A percentile compares a stretch with the other conserved stretches of the same genome.
These are phyloP conservation scores for Fusarium nisikadoi DNA, from an alignment of 2,329 filamentous ascomycete genomes.

Conservation along the genomic window DNA sequence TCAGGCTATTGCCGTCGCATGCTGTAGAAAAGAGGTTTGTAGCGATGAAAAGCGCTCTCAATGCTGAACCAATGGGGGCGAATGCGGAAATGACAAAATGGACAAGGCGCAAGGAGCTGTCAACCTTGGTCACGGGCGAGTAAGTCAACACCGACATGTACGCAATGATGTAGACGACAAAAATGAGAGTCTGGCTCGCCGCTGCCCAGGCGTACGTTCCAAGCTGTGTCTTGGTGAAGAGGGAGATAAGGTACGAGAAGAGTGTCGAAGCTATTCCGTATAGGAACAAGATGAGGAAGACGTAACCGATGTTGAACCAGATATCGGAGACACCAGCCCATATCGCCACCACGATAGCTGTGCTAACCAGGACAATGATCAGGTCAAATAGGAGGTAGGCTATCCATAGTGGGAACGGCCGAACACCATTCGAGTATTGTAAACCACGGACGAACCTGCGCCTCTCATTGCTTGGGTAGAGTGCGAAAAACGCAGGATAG, in stretches of 20 bases:
- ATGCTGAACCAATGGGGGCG: slow-evolving; percentile 80
- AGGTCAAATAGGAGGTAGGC: slow-evolving; percentile 88
- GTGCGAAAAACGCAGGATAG: slow-evolving; percentile 86
- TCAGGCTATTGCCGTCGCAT: slow-evolving; percentile 73
- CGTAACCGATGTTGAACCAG: slow-evolving; percentile 83
- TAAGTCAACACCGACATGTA: slow-evolving; percentile 81
- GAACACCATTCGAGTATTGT: slow-evolving; percentile 91
- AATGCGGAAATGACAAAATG: slow-evolving; percentile 80
- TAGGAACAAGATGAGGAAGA: slow-evolving; percentile 83
- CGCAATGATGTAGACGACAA: slow-evolving; percentile 76
- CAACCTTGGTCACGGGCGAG: slow-evolving; percentile 74
- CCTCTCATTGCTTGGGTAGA: slow-evolving; percentile 90
- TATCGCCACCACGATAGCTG: slow-evolving; percentile 73
- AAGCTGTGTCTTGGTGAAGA: slow-evolving; percentile 82
- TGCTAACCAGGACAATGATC: slow-evolving; percentile 72
- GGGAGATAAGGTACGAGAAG: slow-evolving; percentile 82
- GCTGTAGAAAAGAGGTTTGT: slow-evolving; percentile 87
- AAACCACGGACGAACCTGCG: slow-evolving; percentile 82
- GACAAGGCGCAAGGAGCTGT: slow-evolving; percentile 72
- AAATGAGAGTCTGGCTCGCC: slow-evolving; percentile 77
- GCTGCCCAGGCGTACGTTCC: slow-evolving; percentile 87
- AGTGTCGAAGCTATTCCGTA: slow-evolving; percentile 84
- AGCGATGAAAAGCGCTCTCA: slow-evolving; percentile 78
- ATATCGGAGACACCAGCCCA: slow-evolving; percentile 72
- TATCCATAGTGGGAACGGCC: slow-evolving; percentile 83